phyloP scores from a whole-genome alignment of 345 rosid genomes.

The Salix dunnii region DNA sequence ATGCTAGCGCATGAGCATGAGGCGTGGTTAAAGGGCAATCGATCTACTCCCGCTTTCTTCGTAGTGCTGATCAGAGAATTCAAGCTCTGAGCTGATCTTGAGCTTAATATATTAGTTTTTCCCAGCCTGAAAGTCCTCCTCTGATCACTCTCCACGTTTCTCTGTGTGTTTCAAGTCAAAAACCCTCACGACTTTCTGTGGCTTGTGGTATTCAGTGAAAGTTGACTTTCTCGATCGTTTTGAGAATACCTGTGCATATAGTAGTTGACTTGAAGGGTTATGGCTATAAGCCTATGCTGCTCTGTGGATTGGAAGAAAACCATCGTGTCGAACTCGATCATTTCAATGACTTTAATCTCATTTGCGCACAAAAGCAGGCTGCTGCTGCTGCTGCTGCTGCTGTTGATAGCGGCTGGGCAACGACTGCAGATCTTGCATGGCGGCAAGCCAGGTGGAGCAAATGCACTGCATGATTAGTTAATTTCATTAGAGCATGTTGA shows the following conservation, averaged over 20 bases:
- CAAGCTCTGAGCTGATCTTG: not conserved
- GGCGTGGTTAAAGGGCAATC: not conserved
- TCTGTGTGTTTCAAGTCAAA: no score
- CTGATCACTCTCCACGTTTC: no score
- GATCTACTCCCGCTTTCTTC: not conserved
- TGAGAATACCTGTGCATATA: not conserved
- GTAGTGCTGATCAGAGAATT: not conserved
- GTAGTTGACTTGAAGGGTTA: not conserved
- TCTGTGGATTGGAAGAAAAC: not conserved
- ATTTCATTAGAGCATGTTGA: no score
- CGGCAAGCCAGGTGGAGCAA: no score
- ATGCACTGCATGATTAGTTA: no score
- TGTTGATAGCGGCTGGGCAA: no score
- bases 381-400: not conserved
- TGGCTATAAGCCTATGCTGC: not conserved
- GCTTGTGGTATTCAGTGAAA: conserved; percentile 7
- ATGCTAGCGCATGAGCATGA: not conserved
- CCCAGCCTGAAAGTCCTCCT: no score
- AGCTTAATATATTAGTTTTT: not conserved
- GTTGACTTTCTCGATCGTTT: not conserved
- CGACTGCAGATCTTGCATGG: no score
- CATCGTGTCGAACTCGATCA: not conserved
- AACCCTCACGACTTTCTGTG: conserved; percentile 6
- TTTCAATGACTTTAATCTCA: not conserved
- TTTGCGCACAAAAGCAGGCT: not conserved